These are phyloP conservation scores for Chondrostereum purpureum DNA, from an alignment of 1,284 basidiomycete genomes.

Conservation along the genomic window DNA sequence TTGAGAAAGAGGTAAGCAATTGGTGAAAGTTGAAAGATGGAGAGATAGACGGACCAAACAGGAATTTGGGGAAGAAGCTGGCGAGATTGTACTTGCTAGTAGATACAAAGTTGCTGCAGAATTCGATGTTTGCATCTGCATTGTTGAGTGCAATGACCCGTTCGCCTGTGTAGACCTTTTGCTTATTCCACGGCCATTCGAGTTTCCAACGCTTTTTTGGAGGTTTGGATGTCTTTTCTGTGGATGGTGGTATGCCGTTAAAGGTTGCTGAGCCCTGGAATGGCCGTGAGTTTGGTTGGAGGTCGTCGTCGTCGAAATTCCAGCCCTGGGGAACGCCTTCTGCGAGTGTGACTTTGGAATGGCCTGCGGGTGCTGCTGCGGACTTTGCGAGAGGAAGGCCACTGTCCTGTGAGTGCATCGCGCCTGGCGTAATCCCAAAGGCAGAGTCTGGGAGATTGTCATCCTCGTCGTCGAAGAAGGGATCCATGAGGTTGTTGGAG, in stretches of 20 bases:
- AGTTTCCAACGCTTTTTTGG: constrained; percentile 30
- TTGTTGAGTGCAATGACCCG: constrained; percentile 78
- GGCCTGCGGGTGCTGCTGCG: constrained; percentile 57
- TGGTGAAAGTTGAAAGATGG: background rate
- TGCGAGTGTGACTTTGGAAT: constrained; percentile 38
- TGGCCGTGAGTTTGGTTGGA: constrained; percentile 29
- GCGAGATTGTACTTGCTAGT: constrained; percentile 94
- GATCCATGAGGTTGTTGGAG: constrained; percentile 48
- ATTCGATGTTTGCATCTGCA: constrained; percentile 61
- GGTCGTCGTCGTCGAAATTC: constrained; percentile 63
- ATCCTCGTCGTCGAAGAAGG: constrained; percentile 79
- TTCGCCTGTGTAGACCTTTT: constrained; percentile 53
- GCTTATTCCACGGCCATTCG: constrained; percentile 78
- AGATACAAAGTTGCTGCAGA: constrained; percentile 79
- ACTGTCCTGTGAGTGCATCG: constrained; percentile 69
- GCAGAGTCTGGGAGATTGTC: constrained; percentile 59
- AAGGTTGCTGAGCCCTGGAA: constrained; percentile 41
- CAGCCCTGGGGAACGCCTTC: constrained; percentile 55
- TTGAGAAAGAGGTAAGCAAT: background rate
- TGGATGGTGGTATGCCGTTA: constrained; percentile 19
- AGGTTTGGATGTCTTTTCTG: constrained; percentile 17
- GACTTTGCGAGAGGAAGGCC: constrained; percentile 52
- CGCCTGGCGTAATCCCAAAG: constrained; percentile 41
- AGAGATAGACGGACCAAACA: constrained; percentile 61
- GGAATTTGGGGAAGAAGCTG: constrained; percentile 91